Percentiles rank a stretch among this genome's conserved stretches.
phyloP scores from a whole-genome alignment of 164 flowering plant genomes.

The Houttuynia cordata region DNA sequence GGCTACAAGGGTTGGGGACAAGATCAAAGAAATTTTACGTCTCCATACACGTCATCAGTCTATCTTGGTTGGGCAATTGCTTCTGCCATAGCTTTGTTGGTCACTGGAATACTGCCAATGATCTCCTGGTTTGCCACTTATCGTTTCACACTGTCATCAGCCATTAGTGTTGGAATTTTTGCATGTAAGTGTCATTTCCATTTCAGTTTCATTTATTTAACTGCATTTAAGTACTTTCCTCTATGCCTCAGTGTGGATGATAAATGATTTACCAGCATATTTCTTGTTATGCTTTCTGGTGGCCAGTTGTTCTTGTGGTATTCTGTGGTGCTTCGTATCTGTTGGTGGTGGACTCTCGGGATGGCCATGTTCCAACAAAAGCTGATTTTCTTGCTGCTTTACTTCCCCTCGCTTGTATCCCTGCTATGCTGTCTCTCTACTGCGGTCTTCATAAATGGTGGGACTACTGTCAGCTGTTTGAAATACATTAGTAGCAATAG shows the following conservation, averaged over 20 bases:
- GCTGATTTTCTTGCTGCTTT: slow-evolving; percentile 94
- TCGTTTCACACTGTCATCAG: slow-evolving; percentile 82
- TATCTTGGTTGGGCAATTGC: slow-evolving; percentile 98
- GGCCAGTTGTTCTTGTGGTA: slow-evolving; percentile 74
- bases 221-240: no score
- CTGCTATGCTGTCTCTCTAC: slow-evolving; percentile 75
- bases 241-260: neutral
- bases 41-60: slow-evolving; percentile 75
- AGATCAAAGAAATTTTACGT: slow-evolving; percentile 28
- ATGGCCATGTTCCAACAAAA: slow-evolving; percentile 56
- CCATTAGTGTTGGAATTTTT: slow-evolving; percentile 67
- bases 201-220: no score
- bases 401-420: slow-evolving; percentile 88
- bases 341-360: slow-evolving; percentile 67
- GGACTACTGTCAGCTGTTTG: slow-evolving; percentile 11
- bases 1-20: slow-evolving; percentile 52
- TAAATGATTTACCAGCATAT: neutral
- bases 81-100: slow-evolving; percentile 62
- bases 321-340: slow-evolving; percentile 89
- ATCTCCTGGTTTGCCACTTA: slow-evolving; percentile 98
- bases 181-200: slow-evolving; percentile 31
- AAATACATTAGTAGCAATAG: neutral
- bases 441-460: slow-evolving; percentile 89
- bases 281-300: slow-evolving; percentile 9
- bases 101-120: slow-evolving; percentile 85